A percentile compares a stretch with the other conserved stretches of the same genome.
Conservation (phyloP, 2,329 filamentous ascomycete species). For the Neurospora sp. region DNA sequence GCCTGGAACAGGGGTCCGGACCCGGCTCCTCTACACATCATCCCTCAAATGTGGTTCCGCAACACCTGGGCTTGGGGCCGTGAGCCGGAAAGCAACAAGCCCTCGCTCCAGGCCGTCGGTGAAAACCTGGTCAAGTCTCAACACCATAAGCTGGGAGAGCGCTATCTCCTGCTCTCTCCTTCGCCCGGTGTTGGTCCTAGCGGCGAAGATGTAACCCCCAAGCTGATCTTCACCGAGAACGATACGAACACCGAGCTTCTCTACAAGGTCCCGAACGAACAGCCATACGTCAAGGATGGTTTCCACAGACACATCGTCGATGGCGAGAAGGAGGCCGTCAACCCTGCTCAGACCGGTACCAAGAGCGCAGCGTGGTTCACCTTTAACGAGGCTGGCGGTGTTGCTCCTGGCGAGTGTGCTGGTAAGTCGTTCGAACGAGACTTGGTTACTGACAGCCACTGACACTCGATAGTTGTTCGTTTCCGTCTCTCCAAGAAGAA, state of each 20-base stretch:
- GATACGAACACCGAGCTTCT: conserved; percentile 78
- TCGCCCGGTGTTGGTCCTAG: conserved; percentile 75
- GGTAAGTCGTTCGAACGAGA: conserved; percentile 52
- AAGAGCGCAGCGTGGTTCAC: conserved; percentile 88
- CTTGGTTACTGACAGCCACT: background rate
- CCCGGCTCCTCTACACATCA: conserved; percentile 81
- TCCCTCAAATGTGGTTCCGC: conserved; percentile 93
- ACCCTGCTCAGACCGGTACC: conserved; percentile 70
- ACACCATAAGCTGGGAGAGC: conserved; percentile 71
- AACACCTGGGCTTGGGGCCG: conserved; percentile 96
- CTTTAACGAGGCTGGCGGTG: conserved; percentile 83
- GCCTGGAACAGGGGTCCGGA: conserved; percentile 94
- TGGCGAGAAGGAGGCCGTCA: conserved; percentile 69
- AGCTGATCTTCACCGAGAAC: conserved; percentile 89
- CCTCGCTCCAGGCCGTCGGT: conserved; percentile 57
- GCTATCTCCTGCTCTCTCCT: conserved; percentile 77
- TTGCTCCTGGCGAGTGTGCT: conserved; percentile 83
- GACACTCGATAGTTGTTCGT: conserved; percentile 58
- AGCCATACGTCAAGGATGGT: conserved; percentile 86
- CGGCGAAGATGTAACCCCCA: conserved; percentile 74
- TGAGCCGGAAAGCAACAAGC: conserved; percentile 67
- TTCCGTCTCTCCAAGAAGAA: conserved; percentile 75
- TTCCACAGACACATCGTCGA: conserved; percentile 86
- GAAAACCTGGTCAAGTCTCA: conserved; percentile 65
- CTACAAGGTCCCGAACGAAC: conserved; percentile 69